These are phyloP conservation scores for Pouteria glomerata DNA, from an alignment of 148 eudicot genomes.

Conservation along the genomic window DNA sequence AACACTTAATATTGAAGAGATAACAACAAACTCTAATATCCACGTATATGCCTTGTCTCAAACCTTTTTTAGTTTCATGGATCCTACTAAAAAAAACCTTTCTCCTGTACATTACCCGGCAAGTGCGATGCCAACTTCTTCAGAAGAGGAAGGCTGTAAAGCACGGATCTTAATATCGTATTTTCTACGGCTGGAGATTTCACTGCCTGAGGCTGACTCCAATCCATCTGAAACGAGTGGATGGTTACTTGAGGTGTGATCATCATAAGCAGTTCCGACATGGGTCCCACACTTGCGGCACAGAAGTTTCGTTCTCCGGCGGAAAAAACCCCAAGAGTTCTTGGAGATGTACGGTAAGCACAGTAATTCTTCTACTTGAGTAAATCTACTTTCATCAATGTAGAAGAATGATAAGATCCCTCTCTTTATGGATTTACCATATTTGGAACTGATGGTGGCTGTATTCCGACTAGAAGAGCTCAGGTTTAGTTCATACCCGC, in stretches of 20 bases:
- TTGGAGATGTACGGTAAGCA: constrained; percentile 57
- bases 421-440: constrained; percentile 60
- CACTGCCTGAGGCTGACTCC: constrained; percentile 31
- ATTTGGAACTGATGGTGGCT: constrained; percentile 59
- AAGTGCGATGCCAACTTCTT: constrained; percentile 36
- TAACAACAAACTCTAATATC: neutral
- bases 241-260: constrained; percentile 17
- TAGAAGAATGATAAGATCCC: constrained; percentile 69
- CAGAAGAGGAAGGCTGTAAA: constrained; percentile 53
- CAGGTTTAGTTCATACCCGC: constrained; percentile 74
- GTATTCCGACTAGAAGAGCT: constrained; percentile 63
- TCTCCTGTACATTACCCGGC: constrained; percentile 22
- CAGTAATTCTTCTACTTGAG: constrained; percentile 45
- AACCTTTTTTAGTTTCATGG: neutral
- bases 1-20: neutral
- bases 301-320: constrained; percentile 47
- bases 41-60: neutral
- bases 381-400: constrained; percentile 66
- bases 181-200: constrained; percentile 28
- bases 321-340: constrained; percentile 65
- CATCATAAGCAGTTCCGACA: constrained; percentile 47
- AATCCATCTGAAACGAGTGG: constrained; percentile 40
- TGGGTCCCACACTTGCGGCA: constrained; percentile 70
- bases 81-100: neutral
- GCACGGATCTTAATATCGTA: constrained; percentile 63